Evolutionary conservation across 352 stramenopile species (phyloP).

Genomic region (Pythium rishiriense): DNA sequence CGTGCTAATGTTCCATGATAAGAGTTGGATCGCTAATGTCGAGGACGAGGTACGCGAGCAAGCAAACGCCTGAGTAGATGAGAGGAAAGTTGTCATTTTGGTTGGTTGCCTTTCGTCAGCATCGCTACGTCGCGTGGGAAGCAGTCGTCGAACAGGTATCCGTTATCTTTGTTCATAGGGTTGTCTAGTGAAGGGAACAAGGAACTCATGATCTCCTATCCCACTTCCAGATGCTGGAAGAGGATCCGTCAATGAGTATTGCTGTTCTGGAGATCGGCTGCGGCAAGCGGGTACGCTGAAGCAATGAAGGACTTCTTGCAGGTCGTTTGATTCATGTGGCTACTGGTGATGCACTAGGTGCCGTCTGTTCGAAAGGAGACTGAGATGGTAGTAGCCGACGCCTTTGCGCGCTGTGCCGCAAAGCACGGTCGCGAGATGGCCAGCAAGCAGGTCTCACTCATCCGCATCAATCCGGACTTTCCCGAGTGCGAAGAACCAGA

Average conservation of each 20-base stretch:
- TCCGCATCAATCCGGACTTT: constrained; percentile 79
- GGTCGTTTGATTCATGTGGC: background rate
- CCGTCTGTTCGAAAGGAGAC: constrained; percentile 77
- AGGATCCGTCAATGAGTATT: constrained; percentile 54
- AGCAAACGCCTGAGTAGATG: background rate
- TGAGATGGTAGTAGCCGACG: constrained; percentile 79
- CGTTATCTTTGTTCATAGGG: background rate
- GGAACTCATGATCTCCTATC: background rate
- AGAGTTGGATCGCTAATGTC: constrained; percentile 76
- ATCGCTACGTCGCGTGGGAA: constrained; percentile 77
- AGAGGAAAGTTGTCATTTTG: background rate
- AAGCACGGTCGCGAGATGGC: background rate
- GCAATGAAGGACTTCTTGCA: background rate
- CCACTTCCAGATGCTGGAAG: constrained; percentile 60
- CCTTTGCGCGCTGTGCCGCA: constrained; percentile 49
- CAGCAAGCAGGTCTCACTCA: constrained; percentile 46
- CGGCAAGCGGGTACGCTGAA: constrained; percentile 51
- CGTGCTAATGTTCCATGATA: constrained; percentile 92
- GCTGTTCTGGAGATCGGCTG: constrained; percentile 87
- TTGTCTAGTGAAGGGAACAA: background rate
- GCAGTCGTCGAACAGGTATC: constrained; percentile 67
- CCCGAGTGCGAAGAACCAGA: constrained; percentile 53
- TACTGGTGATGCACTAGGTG: constrained; percentile 37
- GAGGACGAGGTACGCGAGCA: constrained; percentile 47
- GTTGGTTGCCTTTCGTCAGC: constrained; percentile 22